Percentiles rank a stretch among this genome's conserved stretches.
phyloP scores from a whole-genome alignment of 2,329 filamentous ascomycete genomes.

The Sarocladium brachiariae region DNA sequence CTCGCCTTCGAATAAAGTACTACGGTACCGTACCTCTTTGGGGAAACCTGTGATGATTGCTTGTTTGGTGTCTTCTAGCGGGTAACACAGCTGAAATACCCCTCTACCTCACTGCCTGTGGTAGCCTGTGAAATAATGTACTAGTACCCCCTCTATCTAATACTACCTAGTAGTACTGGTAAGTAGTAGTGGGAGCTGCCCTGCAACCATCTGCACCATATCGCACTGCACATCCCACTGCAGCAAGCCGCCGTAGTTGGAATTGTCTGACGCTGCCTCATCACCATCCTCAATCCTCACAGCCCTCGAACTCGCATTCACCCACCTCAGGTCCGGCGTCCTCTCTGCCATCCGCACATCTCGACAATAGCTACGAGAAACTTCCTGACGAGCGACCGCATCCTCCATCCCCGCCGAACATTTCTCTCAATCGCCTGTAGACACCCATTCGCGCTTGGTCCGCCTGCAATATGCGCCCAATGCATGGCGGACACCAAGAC shows the following conservation, averaged over 20 bases:
- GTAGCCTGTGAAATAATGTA: too few relatives aligned
- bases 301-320: not conserved
- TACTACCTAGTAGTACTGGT: too few relatives aligned
- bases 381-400: not conserved
- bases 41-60: not conserved
- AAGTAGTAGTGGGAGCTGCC: too few relatives aligned
- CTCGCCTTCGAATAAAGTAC: too few relatives aligned
- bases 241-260: not conserved
- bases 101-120: too few relatives aligned
- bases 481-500: slow-evolving; percentile 34
- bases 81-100: too few relatives aligned
- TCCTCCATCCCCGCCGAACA: not conserved
- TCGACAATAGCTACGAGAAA: not conserved
- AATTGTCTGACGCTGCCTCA: not conserved
- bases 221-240: not conserved
- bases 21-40: not conserved
- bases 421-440: slow-evolving; percentile 11
- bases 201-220: not conserved
- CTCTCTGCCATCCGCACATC: not conserved
- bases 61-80: too few relatives aligned
- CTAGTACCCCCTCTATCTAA: too few relatives aligned
- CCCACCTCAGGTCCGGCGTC: not conserved
- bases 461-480: slow-evolving; percentile 36
- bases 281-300: not conserved
- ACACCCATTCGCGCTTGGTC: slow-evolving; percentile 9